Evolutionary conservation across 768 basidiomycete species (phyloP).

Genomic region (Leucosporidium yakuticum): DNA sequence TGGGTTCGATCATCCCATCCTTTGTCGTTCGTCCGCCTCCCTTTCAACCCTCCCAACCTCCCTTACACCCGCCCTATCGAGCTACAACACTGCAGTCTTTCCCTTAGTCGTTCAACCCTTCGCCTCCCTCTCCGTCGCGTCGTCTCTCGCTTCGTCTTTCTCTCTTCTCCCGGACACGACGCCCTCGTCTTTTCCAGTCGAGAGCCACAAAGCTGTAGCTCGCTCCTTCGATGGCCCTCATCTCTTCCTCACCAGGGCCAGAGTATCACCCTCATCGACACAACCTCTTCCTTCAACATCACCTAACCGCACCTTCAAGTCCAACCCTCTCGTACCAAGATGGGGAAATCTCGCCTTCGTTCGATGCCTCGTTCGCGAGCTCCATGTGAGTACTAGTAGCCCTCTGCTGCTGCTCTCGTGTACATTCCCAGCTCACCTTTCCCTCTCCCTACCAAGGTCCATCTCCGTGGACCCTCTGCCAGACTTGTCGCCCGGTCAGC

Average conservation of each 20-base stretch:
- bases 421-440: background rate
- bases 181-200: background rate
- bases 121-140: background rate
- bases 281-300: background rate
- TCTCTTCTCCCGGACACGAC: background rate
- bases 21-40: too few species aligned
- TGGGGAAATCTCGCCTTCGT: conserved; percentile 30
- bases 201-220: background rate
- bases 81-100: too few species aligned
- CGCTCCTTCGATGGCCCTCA: background rate
- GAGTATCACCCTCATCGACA: background rate
- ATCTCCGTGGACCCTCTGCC: conserved; percentile 19
- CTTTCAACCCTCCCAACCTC: too few species aligned
- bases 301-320: conserved; percentile 23
- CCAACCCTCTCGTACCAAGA: conserved; percentile 17
- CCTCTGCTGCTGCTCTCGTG: background rate
- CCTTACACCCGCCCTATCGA: too few species aligned
- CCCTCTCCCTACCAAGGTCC: conserved; percentile 11
- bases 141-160: background rate
- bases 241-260: conserved; percentile 18
- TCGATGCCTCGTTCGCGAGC: conserved; percentile 33
- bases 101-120: background rate
- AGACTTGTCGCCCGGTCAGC: background rate
- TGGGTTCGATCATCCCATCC: too few species aligned
- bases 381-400: conserved; percentile 20